Evolutionary conservation across 352 stramenopile species (phyloP).

Genomic region (Stramenopiles sp.): DNA sequence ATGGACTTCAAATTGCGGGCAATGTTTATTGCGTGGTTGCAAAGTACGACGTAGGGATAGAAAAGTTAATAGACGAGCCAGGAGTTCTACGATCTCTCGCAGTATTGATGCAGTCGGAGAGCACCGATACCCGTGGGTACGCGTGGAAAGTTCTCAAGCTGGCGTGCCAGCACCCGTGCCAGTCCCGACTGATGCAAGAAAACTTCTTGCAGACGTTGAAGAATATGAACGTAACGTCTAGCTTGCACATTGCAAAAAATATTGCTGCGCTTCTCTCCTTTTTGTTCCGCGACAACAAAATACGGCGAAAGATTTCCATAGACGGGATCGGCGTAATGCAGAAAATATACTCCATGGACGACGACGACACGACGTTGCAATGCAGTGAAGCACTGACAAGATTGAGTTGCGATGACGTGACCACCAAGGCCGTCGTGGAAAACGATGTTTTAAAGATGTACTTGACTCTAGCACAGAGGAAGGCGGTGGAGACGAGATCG

Average conservation of each 20-base stretch:
- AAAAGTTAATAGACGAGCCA: slow-evolving; percentile 3
- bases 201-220: slow-evolving; percentile 2
- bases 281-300: slow-evolving; percentile 1
- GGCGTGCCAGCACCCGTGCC: background rate
- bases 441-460: background rate
- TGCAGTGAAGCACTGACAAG: slow-evolving; percentile 1
- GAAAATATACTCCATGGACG: slow-evolving; percentile 11
- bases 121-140: background rate
- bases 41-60: slow-evolving; percentile 1
- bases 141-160: background rate
- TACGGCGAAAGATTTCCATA: background rate
- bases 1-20: background rate
- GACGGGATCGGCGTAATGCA: slow-evolving; percentile 5
- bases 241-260: slow-evolving; percentile 7
- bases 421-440: background rate
- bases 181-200: slow-evolving; percentile 6
- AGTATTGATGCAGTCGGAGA: slow-evolving; percentile 9
- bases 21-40: slow-evolving; percentile 6
- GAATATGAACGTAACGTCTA: background rate
- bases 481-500: background rate
- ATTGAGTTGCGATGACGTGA: background rate
- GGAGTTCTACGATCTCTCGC: background rate
- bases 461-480: background rate
- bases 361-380: background rate
- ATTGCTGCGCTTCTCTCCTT: slow-evolving; percentile 2